Evolutionary conservation across 176 grass and related monocot genomes (phyloP).

Genomic region (Oryza australiensis): DNA sequence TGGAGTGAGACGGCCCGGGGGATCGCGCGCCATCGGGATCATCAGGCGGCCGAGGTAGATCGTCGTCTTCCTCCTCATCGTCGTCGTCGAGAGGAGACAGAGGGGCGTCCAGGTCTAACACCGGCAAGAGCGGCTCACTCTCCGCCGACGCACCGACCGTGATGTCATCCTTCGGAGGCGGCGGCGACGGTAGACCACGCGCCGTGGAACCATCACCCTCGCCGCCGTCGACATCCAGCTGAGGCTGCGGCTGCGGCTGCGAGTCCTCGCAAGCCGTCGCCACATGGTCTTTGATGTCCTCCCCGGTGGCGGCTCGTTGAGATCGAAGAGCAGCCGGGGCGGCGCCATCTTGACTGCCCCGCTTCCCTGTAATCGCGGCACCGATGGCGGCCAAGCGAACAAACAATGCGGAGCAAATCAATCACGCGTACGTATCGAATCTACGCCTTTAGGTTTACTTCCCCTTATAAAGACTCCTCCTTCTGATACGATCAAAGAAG

Average conservation of each 20-base stretch:
- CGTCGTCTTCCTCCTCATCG: not conserved
- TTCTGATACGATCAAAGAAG: not conserved
- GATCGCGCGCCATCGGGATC: not conserved
- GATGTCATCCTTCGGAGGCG: not conserved
- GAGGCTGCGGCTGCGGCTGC: too few relatives aligned
- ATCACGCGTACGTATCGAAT: not conserved
- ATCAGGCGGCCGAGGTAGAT: not conserved
- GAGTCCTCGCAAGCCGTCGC: too few relatives aligned
- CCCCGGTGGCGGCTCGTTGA: constrained; percentile 15
- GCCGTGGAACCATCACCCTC: not conserved
- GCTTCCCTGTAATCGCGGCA: not conserved
- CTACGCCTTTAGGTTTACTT: not conserved
- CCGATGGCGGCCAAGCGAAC: not conserved
- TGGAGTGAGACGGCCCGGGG: not conserved
- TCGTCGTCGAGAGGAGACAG: constrained; percentile 20
- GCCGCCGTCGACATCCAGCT: not conserved
- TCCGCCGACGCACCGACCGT: not conserved
- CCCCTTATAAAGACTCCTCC: not conserved
- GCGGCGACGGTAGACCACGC: not conserved
- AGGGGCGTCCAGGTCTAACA: constrained; percentile 21
- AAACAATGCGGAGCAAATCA: not conserved
- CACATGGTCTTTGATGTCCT: not conserved
- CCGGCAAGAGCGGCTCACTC: not conserved
- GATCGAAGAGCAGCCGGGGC: constrained; percentile 17
- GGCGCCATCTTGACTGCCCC: not conserved